Percentiles rank a stretch among this genome's conserved stretches.
Evolutionary conservation across 768 basidiomycete species (phyloP).

Genomic region (Epithele typhae): DNA sequence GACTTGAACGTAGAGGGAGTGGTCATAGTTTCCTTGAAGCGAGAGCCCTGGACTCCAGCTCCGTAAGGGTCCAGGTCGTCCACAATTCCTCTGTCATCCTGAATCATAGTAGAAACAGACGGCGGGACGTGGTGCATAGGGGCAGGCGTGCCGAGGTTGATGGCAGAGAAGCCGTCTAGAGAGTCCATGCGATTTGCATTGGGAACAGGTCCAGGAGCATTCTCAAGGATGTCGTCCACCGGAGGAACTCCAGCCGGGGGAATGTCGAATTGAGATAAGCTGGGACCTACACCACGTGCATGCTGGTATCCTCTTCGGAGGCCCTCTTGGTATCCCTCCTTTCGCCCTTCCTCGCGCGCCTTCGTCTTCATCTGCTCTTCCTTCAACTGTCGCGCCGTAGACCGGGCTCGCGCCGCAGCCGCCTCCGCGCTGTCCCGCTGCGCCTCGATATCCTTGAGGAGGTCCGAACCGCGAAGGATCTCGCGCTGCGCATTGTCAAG

Average conservation of each 20-base stretch:
- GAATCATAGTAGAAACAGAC: too few species aligned
- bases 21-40: slow-evolving; percentile 21
- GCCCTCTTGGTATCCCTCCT: slow-evolving; percentile 39
- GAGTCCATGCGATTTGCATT: slow-evolving; percentile 4
- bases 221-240: background rate
- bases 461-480: slow-evolving; percentile 38
- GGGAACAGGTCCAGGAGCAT: background rate
- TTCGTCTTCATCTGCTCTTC: slow-evolving; percentile 37
- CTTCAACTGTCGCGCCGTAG: slow-evolving; percentile 39
- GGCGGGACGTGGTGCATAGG: slow-evolving; percentile 3
- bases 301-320: slow-evolving; percentile 25
- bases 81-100: too few species aligned
- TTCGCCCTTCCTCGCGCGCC: slow-evolving; percentile 42
- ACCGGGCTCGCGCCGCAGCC: slow-evolving; percentile 39
- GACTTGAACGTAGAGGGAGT: slow-evolving; percentile 18
- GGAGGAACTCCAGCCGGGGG: slow-evolving; percentile 5
- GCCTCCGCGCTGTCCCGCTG: slow-evolving; percentile 43
- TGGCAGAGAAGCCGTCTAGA: slow-evolving; percentile 10
- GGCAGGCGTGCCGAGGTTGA: slow-evolving; percentile 11
- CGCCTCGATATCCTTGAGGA: slow-evolving; percentile 38
- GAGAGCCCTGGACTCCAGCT: slow-evolving; percentile 19
- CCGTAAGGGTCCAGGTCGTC: background rate
- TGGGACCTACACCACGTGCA: slow-evolving; percentile 4
- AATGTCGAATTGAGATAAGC: slow-evolving; percentile 1
- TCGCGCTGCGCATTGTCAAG: slow-evolving; percentile 42